Evolutionary conservation across 2,329 filamentous ascomycete species (phyloP).

Genomic region (Xylariaceae sp.): DNA sequence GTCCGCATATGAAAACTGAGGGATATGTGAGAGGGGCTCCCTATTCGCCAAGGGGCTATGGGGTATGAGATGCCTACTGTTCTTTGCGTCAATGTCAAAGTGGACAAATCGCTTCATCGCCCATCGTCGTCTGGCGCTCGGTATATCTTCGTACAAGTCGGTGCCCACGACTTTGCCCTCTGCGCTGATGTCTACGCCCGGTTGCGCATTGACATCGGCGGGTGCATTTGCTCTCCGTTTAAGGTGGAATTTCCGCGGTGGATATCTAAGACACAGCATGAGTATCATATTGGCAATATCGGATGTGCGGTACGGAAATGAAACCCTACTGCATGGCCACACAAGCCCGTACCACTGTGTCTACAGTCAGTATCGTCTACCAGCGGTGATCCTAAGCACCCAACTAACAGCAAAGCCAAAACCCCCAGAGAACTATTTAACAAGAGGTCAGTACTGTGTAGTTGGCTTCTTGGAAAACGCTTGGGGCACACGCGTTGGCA

Average conservation of each 20-base stretch:
- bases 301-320: neutral
- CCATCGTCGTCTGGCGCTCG: slow-evolving; percentile 11
- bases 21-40: neutral
- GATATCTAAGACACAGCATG: slow-evolving; percentile 20
- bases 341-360: slow-evolving; percentile 23
- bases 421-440: slow-evolving; percentile 23
- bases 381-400: neutral
- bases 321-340: slow-evolving; percentile 24
- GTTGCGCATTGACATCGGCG: neutral
- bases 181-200: neutral
- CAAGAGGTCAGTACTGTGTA: neutral
- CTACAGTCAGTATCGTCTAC: neutral
- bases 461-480: no score
- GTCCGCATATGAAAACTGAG: slow-evolving; percentile 19
- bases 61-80: slow-evolving; percentile 14
- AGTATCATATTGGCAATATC: slow-evolving; percentile 4
- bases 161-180: slow-evolving; percentile 14
- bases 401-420: slow-evolving; percentile 27
- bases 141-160: slow-evolving; percentile 24
- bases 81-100: slow-evolving; percentile 26
- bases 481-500: no score
- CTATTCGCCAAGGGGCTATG: neutral
- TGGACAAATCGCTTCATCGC: slow-evolving; percentile 21
- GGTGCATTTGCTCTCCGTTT: slow-evolving; percentile 3
- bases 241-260: slow-evolving; percentile 25